Base-by-base conservation (phyloP, 805 yeast species). In the Lipomyces anomalus region DNA sequence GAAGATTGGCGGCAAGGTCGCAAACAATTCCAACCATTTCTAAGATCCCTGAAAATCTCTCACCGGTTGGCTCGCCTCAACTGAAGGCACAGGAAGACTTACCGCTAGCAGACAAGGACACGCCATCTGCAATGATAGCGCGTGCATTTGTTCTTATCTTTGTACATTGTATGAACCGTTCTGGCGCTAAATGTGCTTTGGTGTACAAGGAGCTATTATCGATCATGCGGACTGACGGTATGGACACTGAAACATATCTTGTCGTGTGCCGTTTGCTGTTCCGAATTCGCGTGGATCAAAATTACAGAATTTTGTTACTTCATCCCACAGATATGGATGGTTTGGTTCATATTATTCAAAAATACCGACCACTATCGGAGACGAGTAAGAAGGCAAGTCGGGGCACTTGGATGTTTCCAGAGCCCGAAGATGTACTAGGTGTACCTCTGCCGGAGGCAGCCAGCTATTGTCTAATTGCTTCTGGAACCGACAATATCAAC, bases 291-390 rank as follows among this genome's bases (percentile, higher is more conserved):
- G 68, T 68, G 0, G 72, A 78, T 1, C 58, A 66, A 11, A 71
- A 70, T 3, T 67, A 69, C 4, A 63, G 61, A 29, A 62, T 82
- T 1, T 76, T 69, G 56, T 64, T 82, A 35, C 63, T 76, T 2
- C 65, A 69, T 5, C 82, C 83, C 3, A 59, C 63, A 1, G 85
- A 83, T 58, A 76, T 81, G 68, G 82, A 76, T 35, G 87, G 85
- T 0, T 62, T 83, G 16, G 75, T 86, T 6, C 74, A 79, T 2
- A 73, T 78, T 0, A 69, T 82, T 43, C 71, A 74, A 3, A 68
- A 86, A 57, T 75, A 76, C 47, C 57, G 62, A 22, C 62, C 58
- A 17, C 48, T 57, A 32, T 61, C 53, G 59, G 55, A 48, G 5
- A 47, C 38, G 38, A 64, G 50, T 57, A 57, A 22, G 34, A 57